Percentiles rank a stretch among this genome's conserved stretches.
Evolutionary conservation across 2,329 filamentous ascomycete species (phyloP).

Genomic region (Chlorencoelia australis): DNA sequence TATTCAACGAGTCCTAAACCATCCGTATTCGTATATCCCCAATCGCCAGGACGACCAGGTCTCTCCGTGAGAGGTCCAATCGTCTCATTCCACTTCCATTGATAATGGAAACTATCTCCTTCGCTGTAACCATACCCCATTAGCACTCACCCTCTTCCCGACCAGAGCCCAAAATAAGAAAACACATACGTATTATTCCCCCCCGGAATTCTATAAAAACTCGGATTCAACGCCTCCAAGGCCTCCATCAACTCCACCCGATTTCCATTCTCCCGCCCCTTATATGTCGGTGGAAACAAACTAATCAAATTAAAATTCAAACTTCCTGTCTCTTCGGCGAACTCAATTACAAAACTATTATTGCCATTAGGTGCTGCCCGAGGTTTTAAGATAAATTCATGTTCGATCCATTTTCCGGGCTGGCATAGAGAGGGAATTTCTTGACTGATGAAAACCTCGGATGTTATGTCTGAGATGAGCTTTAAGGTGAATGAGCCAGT

Average conservation of each 20-base stretch:
- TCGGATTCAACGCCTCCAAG: constrained; percentile 40
- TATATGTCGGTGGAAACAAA: constrained; percentile 50
- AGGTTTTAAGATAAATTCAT: constrained; percentile 3
- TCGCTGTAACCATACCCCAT: constrained; percentile 14
- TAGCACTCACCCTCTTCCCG: constrained; percentile 18
- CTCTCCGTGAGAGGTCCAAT: constrained; percentile 31
- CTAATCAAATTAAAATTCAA: constrained; percentile 50
- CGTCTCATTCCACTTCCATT: constrained; percentile 31
- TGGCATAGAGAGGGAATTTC: constrained; percentile 12
- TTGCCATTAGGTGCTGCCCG: constrained; percentile 29
- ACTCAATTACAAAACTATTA: constrained; percentile 46
- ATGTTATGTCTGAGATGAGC: constrained; percentile 12
- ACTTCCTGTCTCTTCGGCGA: constrained; percentile 33
- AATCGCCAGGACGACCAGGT: constrained; percentile 31
- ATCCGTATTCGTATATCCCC: constrained; percentile 34
- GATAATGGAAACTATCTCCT: constrained; percentile 17
- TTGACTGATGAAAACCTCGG: constrained; percentile 13
- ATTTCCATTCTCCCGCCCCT: constrained; percentile 44
- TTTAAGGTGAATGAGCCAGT: constrained; percentile 6
- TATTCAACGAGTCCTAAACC: constrained; percentile 43
- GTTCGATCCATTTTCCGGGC: constrained; percentile 15
- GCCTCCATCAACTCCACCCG: constrained; percentile 44
- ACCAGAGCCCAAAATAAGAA: neutral
- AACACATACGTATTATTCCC: constrained; percentile 46
- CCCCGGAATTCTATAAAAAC: constrained; percentile 53